A percentile compares a stretch with the other conserved stretches of the same genome.
phyloP scores from a whole-genome alignment of 2,329 filamentous ascomycete genomes.

The Aspergillus pseudoviridinutans region DNA sequence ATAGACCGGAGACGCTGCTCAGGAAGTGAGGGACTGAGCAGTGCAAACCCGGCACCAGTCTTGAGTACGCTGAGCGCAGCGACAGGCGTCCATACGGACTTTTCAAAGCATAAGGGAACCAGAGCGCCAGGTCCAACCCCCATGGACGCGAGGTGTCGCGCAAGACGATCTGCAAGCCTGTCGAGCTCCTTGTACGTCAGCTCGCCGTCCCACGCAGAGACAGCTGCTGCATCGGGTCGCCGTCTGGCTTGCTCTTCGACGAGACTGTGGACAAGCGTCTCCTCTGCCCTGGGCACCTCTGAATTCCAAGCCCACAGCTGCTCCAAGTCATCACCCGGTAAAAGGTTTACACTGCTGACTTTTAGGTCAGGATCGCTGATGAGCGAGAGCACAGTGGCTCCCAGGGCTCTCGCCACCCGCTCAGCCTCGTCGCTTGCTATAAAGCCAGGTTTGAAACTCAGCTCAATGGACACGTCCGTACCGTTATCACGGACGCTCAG shows the following conservation, averaged over 20 bases:
- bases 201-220: slow-evolving; percentile 23
- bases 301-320: not conserved
- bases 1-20: too few species aligned
- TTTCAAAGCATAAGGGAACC: slow-evolving; percentile 22
- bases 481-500: too few species aligned
- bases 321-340: not conserved
- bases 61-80: slow-evolving; percentile 18
- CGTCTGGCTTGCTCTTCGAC: not conserved
- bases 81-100: slow-evolving; percentile 17
- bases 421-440: too few species aligned
- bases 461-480: too few species aligned
- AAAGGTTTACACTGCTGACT: too few species aligned
- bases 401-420: too few species aligned
- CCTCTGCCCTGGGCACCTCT: not conserved
- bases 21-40: not conserved
- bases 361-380: too few species aligned
- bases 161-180: slow-evolving; percentile 25
- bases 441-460: too few species aligned
- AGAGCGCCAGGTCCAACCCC: slow-evolving; percentile 23
- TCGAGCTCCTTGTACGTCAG: slow-evolving; percentile 23
- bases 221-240: slow-evolving; percentile 9
- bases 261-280: not conserved
- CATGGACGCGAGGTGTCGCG: slow-evolving; percentile 23
- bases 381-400: too few species aligned
- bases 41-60: slow-evolving; percentile 7